Evolutionary conservation across 768 basidiomycete species (phyloP).

Genomic region (Termitomyces sp.): DNA sequence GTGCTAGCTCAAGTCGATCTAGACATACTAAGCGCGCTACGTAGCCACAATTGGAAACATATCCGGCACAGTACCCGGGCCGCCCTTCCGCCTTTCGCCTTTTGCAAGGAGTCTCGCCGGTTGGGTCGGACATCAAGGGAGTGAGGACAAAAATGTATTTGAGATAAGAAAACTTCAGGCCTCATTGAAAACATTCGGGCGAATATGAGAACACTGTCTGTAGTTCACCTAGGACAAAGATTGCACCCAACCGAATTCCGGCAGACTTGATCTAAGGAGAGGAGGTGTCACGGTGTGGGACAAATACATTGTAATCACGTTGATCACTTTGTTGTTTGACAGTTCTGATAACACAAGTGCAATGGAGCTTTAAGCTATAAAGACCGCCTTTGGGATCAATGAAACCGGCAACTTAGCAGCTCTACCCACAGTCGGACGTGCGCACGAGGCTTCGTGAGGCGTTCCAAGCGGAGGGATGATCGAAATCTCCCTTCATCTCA

Average conservation of each 20-base stretch:
- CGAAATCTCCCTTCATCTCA: background rate
- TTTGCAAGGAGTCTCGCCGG: background rate
- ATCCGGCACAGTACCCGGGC: constrained; percentile 2
- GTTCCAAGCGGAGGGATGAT: background rate
- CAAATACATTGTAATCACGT: background rate
- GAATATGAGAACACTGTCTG: background rate
- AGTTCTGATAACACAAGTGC: background rate
- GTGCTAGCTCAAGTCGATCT: constrained; percentile 6
- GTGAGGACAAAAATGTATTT: too few relatives aligned
- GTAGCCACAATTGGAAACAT: constrained; percentile 1
- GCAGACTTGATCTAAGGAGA: background rate
- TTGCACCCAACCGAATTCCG: background rate
- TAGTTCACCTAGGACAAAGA: too few relatives aligned
- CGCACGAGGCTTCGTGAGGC: background rate
- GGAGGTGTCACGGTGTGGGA: background rate
- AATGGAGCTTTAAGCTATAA: background rate
- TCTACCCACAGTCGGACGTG: background rate
- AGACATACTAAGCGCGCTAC: background rate
- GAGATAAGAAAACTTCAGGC: too few relatives aligned
- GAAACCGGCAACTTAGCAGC: background rate
- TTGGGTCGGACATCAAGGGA: too few relatives aligned
- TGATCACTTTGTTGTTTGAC: background rate
- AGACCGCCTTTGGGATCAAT: background rate
- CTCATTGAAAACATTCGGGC: background rate
- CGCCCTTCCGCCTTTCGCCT: background rate